phyloP scores from a whole-genome alignment of 805 yeast species.

The Wickerhamiella kurtzmanii region DNA sequence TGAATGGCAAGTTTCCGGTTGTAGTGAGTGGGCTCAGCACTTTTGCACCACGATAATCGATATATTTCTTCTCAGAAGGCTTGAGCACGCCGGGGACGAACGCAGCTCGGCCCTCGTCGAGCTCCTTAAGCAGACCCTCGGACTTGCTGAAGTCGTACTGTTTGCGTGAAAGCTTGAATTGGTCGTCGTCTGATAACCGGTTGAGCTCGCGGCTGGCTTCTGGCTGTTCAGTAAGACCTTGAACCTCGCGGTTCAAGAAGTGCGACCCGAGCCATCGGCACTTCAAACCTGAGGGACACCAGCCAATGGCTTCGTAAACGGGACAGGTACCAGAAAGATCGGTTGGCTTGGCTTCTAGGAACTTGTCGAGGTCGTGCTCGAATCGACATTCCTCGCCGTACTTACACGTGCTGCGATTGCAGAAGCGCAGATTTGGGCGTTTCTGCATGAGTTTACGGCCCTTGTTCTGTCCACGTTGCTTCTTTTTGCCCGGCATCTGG shows the following conservation, averaged over 20 bases:
- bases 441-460: slow-evolving; percentile 16
- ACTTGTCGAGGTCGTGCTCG: slow-evolving; percentile 59
- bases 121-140: slow-evolving; percentile 43
- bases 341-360: slow-evolving; percentile 48
- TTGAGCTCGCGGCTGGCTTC: slow-evolving; percentile 47
- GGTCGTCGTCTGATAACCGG: slow-evolving; percentile 36
- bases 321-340: slow-evolving; percentile 79
- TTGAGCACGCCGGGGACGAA: slow-evolving; percentile 68
- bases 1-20: slow-evolving; percentile 90
- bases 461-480: slow-evolving; percentile 21
- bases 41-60: slow-evolving; percentile 59
- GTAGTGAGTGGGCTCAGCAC: slow-evolving; percentile 94
- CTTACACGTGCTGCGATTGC: slow-evolving; percentile 27
- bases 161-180: slow-evolving; percentile 43
- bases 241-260: slow-evolving; percentile 28
- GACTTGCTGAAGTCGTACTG: slow-evolving; percentile 45
- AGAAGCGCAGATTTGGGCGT: slow-evolving; percentile 15
- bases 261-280: slow-evolving; percentile 85
- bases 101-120: slow-evolving; percentile 32
- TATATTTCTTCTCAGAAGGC: slow-evolving; percentile 65
- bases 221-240: slow-evolving; percentile 27
- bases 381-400: slow-evolving; percentile 63
- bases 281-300: slow-evolving; percentile 83
- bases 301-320: slow-evolving; percentile 65
- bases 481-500: slow-evolving; percentile 6